phyloP scores from a whole-genome alignment of 2,329 filamentous ascomycete genomes.

The Pseudogymnoascus sp. region DNA sequence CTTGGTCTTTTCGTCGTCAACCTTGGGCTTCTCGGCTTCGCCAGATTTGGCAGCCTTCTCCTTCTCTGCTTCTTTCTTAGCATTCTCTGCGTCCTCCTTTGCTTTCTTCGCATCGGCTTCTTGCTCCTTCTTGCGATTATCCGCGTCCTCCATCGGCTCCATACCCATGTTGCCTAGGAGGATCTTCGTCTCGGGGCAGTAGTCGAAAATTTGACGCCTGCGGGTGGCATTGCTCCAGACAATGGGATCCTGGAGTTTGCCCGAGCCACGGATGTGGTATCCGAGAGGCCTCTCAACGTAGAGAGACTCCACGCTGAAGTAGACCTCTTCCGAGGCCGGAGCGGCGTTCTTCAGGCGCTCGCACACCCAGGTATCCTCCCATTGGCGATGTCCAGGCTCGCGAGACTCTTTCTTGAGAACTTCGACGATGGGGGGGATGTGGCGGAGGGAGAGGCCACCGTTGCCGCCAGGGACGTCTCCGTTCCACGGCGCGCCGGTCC shows the following conservation, averaged over 20 bases:
- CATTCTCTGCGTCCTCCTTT: neutral
- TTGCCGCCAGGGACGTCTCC: conserved; percentile 37
- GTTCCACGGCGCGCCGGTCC: conserved; percentile 44
- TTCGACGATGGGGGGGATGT: conserved; percentile 46
- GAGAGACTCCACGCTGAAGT: conserved; percentile 31
- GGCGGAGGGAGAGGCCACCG: conserved; percentile 43
- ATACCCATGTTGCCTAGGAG: conserved; percentile 34
- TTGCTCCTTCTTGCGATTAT: conserved; percentile 18
- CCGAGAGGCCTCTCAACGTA: conserved; percentile 47
- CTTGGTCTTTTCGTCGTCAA: neutral
- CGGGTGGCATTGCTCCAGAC: conserved; percentile 43
- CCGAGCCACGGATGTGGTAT: conserved; percentile 47
- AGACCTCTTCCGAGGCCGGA: neutral
- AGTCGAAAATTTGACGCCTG: conserved; percentile 45
- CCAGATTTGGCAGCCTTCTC: neutral
- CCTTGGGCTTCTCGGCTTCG: neutral
- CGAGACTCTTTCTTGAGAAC: conserved; percentile 42
- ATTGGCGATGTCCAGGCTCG: conserved; percentile 38
- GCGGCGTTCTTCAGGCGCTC: conserved; percentile 12
- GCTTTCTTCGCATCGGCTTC: neutral
- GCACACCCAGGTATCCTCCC: conserved; percentile 31
- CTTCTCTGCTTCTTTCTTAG: neutral
- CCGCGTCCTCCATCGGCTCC: conserved; percentile 26
- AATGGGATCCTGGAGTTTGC: conserved; percentile 35
- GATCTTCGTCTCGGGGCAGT: conserved; percentile 53